Percentiles rank a stretch among this genome's conserved stretches.
Conservation (phyloP, 768 basidiomycete genomes). For the Russula vinacea region DNA sequence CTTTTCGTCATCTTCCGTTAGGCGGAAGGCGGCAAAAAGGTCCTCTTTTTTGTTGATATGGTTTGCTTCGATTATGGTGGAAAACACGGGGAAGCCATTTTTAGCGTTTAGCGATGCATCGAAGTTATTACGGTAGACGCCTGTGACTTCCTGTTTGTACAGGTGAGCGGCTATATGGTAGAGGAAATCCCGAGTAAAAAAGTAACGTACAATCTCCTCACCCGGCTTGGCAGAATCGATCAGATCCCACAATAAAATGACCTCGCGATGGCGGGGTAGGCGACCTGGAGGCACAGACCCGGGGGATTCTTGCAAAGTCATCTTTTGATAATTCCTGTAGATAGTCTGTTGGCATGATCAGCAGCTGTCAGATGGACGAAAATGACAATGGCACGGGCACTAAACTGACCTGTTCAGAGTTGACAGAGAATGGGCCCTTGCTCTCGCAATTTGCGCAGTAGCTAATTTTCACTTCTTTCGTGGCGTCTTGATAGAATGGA, state of each 20-base stretch:
- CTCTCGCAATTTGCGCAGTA: slow-evolving; percentile 94
- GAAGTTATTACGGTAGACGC: slow-evolving; percentile 98
- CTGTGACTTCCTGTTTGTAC: slow-evolving; percentile 81
- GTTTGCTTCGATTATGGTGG: slow-evolving; percentile 96
- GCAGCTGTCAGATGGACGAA: neutral
- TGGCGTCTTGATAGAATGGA: slow-evolving; percentile 97
- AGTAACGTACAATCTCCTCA: slow-evolving; percentile 80
- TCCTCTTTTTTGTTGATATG: slow-evolving; percentile 99
- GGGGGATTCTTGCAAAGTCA: slow-evolving; percentile 97
- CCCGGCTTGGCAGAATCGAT: slow-evolving; percentile 98
- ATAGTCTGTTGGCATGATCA: slow-evolving; percentile 60
- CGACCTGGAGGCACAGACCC: slow-evolving; percentile 98
- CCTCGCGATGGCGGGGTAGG: slow-evolving; percentile 93
- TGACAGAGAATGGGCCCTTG: slow-evolving; percentile 93
- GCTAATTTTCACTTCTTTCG: slow-evolving; percentile 88
- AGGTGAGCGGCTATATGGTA: slow-evolving; percentile 11
- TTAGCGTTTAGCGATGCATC: slow-evolving; percentile 97
- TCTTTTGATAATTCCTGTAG: slow-evolving; percentile 97
- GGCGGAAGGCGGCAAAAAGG: slow-evolving; percentile 93
- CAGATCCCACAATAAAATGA: slow-evolving; percentile 94
- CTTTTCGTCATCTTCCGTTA: slow-evolving; percentile 95
- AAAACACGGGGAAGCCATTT: slow-evolving; percentile 99
- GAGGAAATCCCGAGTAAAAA: neutral
- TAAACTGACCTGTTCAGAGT: slow-evolving; percentile 85
- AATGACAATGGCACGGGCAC: neutral